phyloP scores from a whole-genome alignment of 768 basidiomycete species.

The Boletus subparvulus region DNA sequence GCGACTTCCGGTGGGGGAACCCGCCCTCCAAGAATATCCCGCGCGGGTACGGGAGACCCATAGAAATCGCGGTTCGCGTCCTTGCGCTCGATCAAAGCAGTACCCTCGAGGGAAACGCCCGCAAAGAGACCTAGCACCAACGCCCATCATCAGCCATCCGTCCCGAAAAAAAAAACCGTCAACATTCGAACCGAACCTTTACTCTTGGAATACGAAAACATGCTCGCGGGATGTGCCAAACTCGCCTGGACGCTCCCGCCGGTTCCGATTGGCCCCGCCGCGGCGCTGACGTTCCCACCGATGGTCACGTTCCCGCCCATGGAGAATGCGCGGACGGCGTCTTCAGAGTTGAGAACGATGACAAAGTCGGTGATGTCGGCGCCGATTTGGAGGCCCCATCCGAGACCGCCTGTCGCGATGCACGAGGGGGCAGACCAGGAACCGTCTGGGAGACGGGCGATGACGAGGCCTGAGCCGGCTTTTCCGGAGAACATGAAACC shows the following conservation, averaged over 20 bases:
- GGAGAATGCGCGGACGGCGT: constrained; percentile 93
- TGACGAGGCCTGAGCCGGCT: constrained; percentile 90
- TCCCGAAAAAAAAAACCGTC: neutral
- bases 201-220: constrained; percentile 97
- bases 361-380: constrained; percentile 96
- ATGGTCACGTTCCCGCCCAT: constrained; percentile 95
- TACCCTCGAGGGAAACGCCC: constrained; percentile 92
- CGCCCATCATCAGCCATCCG: neutral
- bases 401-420: constrained; percentile 93
- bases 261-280: constrained; percentile 92
- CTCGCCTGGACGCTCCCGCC: constrained; percentile 87
- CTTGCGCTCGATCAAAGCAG: constrained; percentile 90
- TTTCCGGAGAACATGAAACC: constrained; percentile 96
- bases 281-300: constrained; percentile 82
- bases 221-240: constrained; percentile 89
- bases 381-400: constrained; percentile 94
- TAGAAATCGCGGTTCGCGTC: constrained; percentile 97
- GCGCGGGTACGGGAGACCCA: constrained; percentile 83
- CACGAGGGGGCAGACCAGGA: constrained; percentile 97
- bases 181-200: constrained; percentile 50
- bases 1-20: constrained; percentile 99
- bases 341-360: constrained; percentile 94
- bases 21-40: constrained; percentile 87
- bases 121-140: constrained; percentile 77
- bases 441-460: constrained; percentile 89